Evolutionary conservation across 2,329 filamentous ascomycete genomes (phyloP), one percentile per base, ranked within the genome.

Genomic region (Fusarium pseudonygamai): DNA sequence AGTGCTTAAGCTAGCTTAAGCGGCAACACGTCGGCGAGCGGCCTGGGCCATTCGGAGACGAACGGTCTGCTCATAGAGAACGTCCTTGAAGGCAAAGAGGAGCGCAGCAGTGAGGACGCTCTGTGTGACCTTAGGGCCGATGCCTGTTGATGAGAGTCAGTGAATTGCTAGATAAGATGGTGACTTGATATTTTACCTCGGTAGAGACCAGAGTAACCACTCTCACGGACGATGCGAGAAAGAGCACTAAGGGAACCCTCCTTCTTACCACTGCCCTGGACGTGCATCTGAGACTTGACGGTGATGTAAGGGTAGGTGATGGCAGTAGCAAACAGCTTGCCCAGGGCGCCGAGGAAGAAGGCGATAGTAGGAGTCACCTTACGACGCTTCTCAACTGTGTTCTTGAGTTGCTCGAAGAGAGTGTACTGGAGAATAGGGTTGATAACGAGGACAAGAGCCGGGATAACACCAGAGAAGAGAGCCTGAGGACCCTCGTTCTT

Each of bases 301-400:
- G 96, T 99, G 82, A 99, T 98, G 82, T 99, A 99, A 16, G 96
- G 96, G 83, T 99, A 99, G 11, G 96, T 99, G 79, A 98, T 93
- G 69, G 88, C 91, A 6, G 96, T 99, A 30, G 96, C 96, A 70
- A 98, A 91, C 73, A 99, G 88, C 88, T 99, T 99, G 83, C 96
- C 95, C 37, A 98, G 81, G 4, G 96, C 96, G 71, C 96, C 96
- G 6, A 99, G 87, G 80, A 96, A 90, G 83, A 99, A 99, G 56
- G 94, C 95, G 75, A 97, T 90, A 62, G 90, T 92, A 3, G 96
- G 94, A 1, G 94, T 97, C 64, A 98, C 89, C 77, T 92, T 91
- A 67, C 85, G 81, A 87, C 86, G 81, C 79, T 84, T 93, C 89
- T 98, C 96, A 64, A 98, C 84, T 32, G 88, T 79, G 82, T 98